These are phyloP conservation scores for Teunomyces kruisii DNA, from an alignment of 805 yeast genomes.

Conservation along the genomic window DNA sequence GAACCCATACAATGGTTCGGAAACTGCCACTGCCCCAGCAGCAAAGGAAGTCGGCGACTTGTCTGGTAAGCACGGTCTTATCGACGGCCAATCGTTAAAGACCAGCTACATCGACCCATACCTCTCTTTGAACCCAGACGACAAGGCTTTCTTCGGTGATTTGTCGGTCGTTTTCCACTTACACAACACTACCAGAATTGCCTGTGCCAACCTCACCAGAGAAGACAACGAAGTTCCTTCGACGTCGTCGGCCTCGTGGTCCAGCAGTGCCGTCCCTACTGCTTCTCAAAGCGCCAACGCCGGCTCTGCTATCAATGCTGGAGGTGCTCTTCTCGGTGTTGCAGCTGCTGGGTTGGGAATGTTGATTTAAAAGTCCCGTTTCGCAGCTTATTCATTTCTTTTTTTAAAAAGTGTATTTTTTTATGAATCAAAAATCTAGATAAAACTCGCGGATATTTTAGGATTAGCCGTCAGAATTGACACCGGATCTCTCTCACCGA, in stretches of 20 bases:
- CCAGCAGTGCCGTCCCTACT: conserved; percentile 4
- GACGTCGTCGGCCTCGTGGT: background rate
- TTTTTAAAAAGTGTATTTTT: background rate
- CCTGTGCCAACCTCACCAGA: conserved; percentile 39
- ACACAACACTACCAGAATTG: conserved; percentile 29
- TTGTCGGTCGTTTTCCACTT: conserved; percentile 39
- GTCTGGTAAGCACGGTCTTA: conserved; percentile 38
- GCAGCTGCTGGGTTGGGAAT: background rate
- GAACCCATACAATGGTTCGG: conserved; percentile 38
- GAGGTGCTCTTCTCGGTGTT: conserved; percentile 11
- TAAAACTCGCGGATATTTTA: background rate
- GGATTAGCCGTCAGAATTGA: too few species aligned
- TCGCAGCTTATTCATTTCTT: background rate
- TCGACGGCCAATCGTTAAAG: conserved; percentile 25
- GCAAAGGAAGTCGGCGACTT: conserved; percentile 38
- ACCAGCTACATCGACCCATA: conserved; percentile 22
- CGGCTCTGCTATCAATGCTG: conserved; percentile 10
- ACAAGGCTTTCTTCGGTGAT: conserved; percentile 23
- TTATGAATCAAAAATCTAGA: background rate
- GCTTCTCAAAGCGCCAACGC: conserved; percentile 5
- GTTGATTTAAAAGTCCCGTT: too few species aligned
- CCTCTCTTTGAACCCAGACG: conserved; percentile 22
- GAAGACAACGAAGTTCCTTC: conserved; percentile 1
- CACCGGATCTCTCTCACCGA: too few species aligned
- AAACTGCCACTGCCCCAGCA: conserved; percentile 21